Base-by-base conservation (phyloP, 352 stramenopile species). In the Pythium dissotocum region DNA sequence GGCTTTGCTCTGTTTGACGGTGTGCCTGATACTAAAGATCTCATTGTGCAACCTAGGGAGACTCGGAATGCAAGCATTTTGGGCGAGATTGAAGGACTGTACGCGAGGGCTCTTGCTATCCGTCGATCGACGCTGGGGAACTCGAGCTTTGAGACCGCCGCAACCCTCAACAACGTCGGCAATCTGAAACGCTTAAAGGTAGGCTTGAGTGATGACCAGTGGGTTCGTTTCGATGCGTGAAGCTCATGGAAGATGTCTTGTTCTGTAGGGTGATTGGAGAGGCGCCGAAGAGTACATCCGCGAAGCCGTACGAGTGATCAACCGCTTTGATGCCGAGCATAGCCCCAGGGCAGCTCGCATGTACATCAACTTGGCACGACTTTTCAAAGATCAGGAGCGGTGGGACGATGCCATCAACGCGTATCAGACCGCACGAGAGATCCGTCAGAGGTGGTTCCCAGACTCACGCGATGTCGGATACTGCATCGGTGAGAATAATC, bases 101-200 rank as follows among this genome's bases (percentile, higher is more conserved):
- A 90, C 58, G 65, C 79, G 0, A 74, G 80, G 26, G 85, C 85
- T 30, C 58, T 91, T 21, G 70, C 60, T 38, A 93, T 93, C 60
- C 83, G 85, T 55, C 76, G 82, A 4, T 81, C 70, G 2, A 82
- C 77, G 26, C 73, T 93, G 46, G 85, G 85, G 0, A 91, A 91
- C 26, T 82, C 83, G 48, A 93, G 82, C 61, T 88, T 90, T 24
- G 85, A 93, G 67, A 91, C 83, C 0, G 83, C 85, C 2, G 82
- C 85, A 6, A 93, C 83, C 10, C 68, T 93, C 4, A 93, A 91
- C 67, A 93, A 93, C 55, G 86, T 92, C 21, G 85, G 85, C 42
- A 92, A 90, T 64, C 84, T 92, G 61, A 91, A 91, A 67, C 80
- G 83, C 16, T 73, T 88, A 7, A 74, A 79, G 72, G 83, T 91